Evolutionary conservation across 2,329 filamentous ascomycete species (phyloP), one percentile per base, ranked within the genome.

Genomic region (Ambrosiella xylebori): DNA sequence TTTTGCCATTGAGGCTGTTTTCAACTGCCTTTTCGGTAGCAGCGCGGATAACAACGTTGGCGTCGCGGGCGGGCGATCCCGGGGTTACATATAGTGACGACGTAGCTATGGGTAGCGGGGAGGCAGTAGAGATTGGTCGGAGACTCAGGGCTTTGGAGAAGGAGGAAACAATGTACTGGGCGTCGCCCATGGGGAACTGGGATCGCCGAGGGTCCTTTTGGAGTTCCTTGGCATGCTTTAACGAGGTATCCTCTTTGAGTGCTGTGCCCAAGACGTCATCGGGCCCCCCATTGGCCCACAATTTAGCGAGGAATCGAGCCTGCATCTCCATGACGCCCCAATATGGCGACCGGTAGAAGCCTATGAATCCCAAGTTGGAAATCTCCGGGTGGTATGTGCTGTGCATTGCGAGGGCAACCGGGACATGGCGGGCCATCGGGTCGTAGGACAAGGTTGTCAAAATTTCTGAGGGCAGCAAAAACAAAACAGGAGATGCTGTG

Each of bases 311-410:
- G 61, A 86, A 76, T 0, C 84, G 78, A 2, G 87, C 83, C 69
- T 94, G 88, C 84, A 89, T 86, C 67, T 93, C 87, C 76, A 91
- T 88, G 0, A 89, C 81, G 0, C 85, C 85, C 88, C 88, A 94
- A 67, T 88, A 93, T 0, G 87, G 86, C 0, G 85, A 85, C 61
- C 88, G 78, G 65, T 94, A 94, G 68, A 89, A 88, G 0, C 88
- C 88, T 1, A 93, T 82, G 64, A 93, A 90, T 0, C 85, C 86
- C 0, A 93, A 70, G 5, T 77, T 78, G 0, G 82, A 77, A 0
- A 89, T 68, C 0, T 73, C 70, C 0, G 77, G 75, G 59, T 83
- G 79, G 58, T 82, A 73, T 0, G 82, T 82, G 1, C 78, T 79
- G 62, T 86, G 82, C 54, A 84, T 82, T 19, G 84, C 80, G 0